Conservation (phyloP, 768 basidiomycete genomes). For the Gymnopilus dilepis region DNA sequence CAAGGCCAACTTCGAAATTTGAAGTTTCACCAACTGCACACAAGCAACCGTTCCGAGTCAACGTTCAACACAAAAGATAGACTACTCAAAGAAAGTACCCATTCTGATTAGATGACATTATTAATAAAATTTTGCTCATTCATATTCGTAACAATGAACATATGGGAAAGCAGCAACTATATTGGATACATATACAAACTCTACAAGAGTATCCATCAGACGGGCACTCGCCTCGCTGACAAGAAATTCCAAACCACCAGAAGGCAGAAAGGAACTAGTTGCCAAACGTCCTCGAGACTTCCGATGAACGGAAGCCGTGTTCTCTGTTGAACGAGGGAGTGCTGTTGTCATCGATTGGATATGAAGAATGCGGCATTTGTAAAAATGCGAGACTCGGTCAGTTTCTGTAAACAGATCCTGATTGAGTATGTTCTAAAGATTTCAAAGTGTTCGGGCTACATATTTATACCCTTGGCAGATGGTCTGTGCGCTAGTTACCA, state of each 20-base stretch:
- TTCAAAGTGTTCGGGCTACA: constrained; percentile 17
- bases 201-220: constrained; percentile 56
- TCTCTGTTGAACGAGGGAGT: constrained; percentile 72
- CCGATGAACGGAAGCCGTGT: constrained; percentile 45
- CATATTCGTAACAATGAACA: too few species aligned
- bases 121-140: too few species aligned
- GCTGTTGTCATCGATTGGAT: constrained; percentile 72
- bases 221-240: constrained; percentile 62
- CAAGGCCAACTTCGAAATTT: too few species aligned
- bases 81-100: too few species aligned
- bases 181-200: not conserved
- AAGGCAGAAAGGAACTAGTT: constrained; percentile 30
- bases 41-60: too few species aligned
- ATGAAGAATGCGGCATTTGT: constrained; percentile 75
- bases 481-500: constrained; percentile 37
- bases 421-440: constrained; percentile 77
- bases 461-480: constrained; percentile 32
- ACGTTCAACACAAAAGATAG: too few species aligned
- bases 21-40: too few species aligned
- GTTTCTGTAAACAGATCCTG: constrained; percentile 84
- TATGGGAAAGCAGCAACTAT: not conserved
- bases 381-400: constrained; percentile 83
- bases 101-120: too few species aligned
- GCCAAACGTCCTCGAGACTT: constrained; percentile 72
- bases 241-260: constrained; percentile 34